Percentiles rank a stretch among this genome's conserved stretches.
Conservation (phyloP, 2,329 filamentous ascomycete genomes). For the Aspergillus texensis region DNA sequence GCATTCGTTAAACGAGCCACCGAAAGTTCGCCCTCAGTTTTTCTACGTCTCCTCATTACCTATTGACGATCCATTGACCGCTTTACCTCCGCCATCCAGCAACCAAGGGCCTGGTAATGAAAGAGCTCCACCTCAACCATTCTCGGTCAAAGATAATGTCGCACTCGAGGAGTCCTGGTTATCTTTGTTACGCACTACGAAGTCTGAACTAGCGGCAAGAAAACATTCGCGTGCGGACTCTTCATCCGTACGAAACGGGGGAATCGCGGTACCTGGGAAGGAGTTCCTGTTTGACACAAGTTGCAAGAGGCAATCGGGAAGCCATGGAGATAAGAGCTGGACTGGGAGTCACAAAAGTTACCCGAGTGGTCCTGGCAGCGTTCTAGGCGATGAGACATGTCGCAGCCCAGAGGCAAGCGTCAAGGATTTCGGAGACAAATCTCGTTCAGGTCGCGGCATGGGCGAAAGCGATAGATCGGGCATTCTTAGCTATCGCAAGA, state of each 20-base stretch:
- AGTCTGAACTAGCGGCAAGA: conserved; percentile 13
- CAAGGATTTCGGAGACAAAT: conserved; percentile 16
- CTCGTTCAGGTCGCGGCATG: conserved; percentile 19
- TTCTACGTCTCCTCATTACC: conserved; percentile 83
- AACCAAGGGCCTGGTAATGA: conserved; percentile 50
- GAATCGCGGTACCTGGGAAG: conserved; percentile 31
- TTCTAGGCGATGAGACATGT: conserved; percentile 19
- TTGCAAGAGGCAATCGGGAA: conserved; percentile 15
- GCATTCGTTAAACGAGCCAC: conserved; percentile 53
- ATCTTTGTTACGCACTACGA: conserved; percentile 47
- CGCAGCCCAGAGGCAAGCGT: conserved; percentile 15
- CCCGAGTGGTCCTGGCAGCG: conserved; percentile 16
- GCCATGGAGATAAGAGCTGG: conserved; percentile 20
- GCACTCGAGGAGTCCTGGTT: conserved; percentile 79
- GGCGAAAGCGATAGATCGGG: conserved; percentile 15
- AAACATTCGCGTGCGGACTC: conserved; percentile 12
- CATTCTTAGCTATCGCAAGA: conserved; percentile 27
- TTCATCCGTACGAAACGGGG: conserved; percentile 13
- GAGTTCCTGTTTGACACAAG: conserved; percentile 11
- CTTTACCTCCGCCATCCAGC: conserved; percentile 59
- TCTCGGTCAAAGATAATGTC: conserved; percentile 76
- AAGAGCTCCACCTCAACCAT: conserved; percentile 71
- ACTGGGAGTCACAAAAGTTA: conserved; percentile 23
- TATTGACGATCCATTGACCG: conserved; percentile 85
- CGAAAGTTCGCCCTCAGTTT: conserved; percentile 68